Evolutionary conservation across 441 rosid genomes (phyloP).

Genomic region (Kokia cookei): DNA sequence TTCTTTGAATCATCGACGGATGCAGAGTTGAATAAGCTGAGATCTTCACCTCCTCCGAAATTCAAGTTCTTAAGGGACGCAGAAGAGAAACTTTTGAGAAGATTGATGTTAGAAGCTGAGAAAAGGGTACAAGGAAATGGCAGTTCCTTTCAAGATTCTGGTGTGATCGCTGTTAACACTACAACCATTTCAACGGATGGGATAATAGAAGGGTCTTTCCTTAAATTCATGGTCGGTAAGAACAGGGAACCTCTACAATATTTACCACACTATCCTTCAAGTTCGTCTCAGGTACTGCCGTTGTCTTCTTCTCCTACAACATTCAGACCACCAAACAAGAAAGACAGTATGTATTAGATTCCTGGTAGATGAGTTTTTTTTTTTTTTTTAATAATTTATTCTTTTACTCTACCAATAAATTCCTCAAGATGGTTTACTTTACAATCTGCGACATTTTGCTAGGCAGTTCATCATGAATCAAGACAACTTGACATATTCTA

Average conservation of each 20-base stretch:
- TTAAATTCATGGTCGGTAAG: constrained; percentile 45
- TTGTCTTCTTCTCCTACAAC: constrained; percentile 57
- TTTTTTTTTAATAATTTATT: constrained; percentile 12
- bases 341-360: constrained; percentile 14
- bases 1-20: constrained; percentile 68
- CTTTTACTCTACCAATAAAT: background rate
- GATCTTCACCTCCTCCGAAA: constrained; percentile 83
- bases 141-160: constrained; percentile 9
- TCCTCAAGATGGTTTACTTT: no score
- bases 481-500: constrained; percentile 20
- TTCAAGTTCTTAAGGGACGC: constrained; percentile 94
- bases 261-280: constrained; percentile 33
- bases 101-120: constrained; percentile 55
- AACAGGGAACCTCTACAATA: constrained; percentile 33
- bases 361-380: constrained; percentile 5
- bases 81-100: constrained; percentile 68
- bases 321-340: constrained; percentile 39
- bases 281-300: constrained; percentile 67
- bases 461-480: background rate
- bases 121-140: constrained; percentile 16
- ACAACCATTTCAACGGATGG: constrained; percentile 5
- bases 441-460: no score
- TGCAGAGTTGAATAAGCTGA: constrained; percentile 38
- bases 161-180: constrained; percentile 12
- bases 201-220: constrained; percentile 44